Evolutionary conservation across 2,329 filamentous ascomycete genomes (phyloP).

Genomic region (Diplocarpon mali): DNA sequence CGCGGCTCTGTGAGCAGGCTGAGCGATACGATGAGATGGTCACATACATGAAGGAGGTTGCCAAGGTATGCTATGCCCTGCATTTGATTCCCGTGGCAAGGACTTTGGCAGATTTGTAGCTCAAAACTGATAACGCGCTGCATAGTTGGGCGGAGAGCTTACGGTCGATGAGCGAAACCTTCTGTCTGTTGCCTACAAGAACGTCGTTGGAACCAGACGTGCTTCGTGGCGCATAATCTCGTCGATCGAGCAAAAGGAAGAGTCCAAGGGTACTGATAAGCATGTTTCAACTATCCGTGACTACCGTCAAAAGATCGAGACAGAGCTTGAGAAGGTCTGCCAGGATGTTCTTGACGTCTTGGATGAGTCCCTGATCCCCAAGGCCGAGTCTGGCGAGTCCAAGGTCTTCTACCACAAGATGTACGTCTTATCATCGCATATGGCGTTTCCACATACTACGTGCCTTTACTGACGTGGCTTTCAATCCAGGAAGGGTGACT

Average conservation of each 20-base stretch:
- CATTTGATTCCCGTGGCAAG: slow-evolving; percentile 18
- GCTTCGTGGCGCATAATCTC: slow-evolving; percentile 99
- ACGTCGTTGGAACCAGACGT: slow-evolving; percentile 95
- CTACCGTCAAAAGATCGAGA: slow-evolving; percentile 97
- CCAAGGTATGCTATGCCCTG: slow-evolving; percentile 51
- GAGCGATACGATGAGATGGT: slow-evolving; percentile 99
- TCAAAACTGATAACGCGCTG: slow-evolving; percentile 19
- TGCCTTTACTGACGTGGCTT: slow-evolving; percentile 8
- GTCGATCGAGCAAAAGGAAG: slow-evolving; percentile 99
- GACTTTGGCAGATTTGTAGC: slow-evolving; percentile 2
- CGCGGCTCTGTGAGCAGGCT: slow-evolving; percentile 99
- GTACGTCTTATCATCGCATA: slow-evolving; percentile 43
- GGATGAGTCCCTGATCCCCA: slow-evolving; percentile 86
- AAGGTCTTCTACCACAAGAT: slow-evolving; percentile 99
- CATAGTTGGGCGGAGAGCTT: slow-evolving; percentile 57
- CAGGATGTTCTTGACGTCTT: slow-evolving; percentile 94
- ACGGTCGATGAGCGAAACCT: slow-evolving; percentile 98
- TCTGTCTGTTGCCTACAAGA: slow-evolving; percentile 98
- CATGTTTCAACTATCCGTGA: slow-evolving; percentile 90
- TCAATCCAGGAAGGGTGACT: slow-evolving; percentile 76
- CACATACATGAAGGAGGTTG: slow-evolving; percentile 99
- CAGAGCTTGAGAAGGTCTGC: slow-evolving; percentile 94
- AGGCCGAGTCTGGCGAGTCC: slow-evolving; percentile 92
- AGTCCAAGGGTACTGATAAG: slow-evolving; percentile 95
- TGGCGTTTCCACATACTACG: neutral